Conservation (phyloP, 768 basidiomycete species). For the Sarcomyxa edulis region DNA sequence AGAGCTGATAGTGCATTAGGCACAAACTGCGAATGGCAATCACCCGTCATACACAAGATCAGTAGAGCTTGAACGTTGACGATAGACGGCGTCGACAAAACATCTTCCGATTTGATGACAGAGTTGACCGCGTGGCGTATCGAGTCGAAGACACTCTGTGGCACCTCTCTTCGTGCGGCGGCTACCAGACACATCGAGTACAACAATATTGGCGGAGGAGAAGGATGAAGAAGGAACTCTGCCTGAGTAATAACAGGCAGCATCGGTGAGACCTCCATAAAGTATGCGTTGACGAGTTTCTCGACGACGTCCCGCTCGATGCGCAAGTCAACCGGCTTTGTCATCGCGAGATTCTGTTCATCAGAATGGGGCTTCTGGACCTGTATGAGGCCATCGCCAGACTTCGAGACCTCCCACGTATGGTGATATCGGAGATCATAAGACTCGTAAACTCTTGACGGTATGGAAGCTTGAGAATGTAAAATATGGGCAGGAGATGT, state of each 20-base stretch:
- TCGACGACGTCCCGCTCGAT: conserved; percentile 78
- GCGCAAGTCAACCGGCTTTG: conserved; percentile 64
- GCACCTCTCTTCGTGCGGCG: conserved; percentile 77
- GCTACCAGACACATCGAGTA: conserved; percentile 95
- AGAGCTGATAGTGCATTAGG: conserved; percentile 81
- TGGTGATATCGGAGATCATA: conserved; percentile 89
- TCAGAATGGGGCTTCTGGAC: conserved; percentile 60
- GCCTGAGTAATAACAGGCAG: conserved; percentile 84
- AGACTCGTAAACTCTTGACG: conserved; percentile 77
- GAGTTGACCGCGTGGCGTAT: conserved; percentile 84
- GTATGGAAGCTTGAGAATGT: conserved; percentile 85
- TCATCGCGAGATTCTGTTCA: conserved; percentile 48
- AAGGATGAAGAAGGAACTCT: conserved; percentile 76
- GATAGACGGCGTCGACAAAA: conserved; percentile 81
- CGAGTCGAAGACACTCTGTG: conserved; percentile 83
- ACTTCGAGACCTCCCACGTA: conserved; percentile 78
- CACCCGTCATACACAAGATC: conserved; percentile 82
- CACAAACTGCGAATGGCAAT: conserved; percentile 87
- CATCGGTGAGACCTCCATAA: conserved; percentile 81
- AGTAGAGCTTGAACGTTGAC: conserved; percentile 85
- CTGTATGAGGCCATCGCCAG: conserved; percentile 84
- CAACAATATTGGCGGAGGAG: conserved; percentile 76
- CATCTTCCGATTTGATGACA: conserved; percentile 85
- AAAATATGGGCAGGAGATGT: conserved; percentile 83
- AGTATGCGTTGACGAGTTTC: conserved; percentile 86